Conservation (phyloP, 108 stramenopile species). For the Fragilariopsis cylindrus region DNA sequence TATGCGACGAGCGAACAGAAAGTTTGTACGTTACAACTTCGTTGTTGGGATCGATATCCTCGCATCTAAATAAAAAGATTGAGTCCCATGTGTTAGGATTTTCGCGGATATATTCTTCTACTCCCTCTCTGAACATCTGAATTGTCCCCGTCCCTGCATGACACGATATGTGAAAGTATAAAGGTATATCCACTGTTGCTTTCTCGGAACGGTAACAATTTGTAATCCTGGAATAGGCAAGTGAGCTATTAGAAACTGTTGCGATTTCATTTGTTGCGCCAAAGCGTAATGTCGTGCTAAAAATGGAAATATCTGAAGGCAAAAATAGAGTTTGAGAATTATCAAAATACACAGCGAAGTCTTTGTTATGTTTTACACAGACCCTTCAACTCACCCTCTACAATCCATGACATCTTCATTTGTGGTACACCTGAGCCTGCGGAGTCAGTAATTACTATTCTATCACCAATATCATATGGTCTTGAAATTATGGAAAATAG, state of each 20-base stretch:
- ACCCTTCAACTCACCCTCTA: conserved; percentile 53
- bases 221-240: conserved; percentile 60
- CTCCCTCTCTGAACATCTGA: conserved; percentile 48
- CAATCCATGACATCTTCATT: conserved; percentile 66
- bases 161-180: conserved; percentile 44
- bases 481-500: conserved; percentile 18
- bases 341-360: not conserved
- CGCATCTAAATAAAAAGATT: conserved; percentile 55
- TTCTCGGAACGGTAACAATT: conserved; percentile 68
- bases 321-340: not conserved
- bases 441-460: conserved; percentile 64
- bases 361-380: not conserved
- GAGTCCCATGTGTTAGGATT: conserved; percentile 63
- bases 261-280: conserved; percentile 73
- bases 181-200: conserved; percentile 49
- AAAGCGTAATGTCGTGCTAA: conserved; percentile 65
- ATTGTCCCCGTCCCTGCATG: conserved; percentile 51
- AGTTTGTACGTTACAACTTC: conserved; percentile 45
- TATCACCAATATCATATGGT: conserved; percentile 83
- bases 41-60: conserved; percentile 48
- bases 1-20: conserved; percentile 54
- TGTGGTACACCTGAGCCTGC: conserved; percentile 22
- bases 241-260: conserved; percentile 62
- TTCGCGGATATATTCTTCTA: conserved; percentile 60
- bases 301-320: conserved; percentile 58